A percentile compares a stretch with the other conserved stretches of the same genome.
Evolutionary conservation across 129 eudicot genomes (phyloP).

Genomic region (Erigeron canadensis): DNA sequence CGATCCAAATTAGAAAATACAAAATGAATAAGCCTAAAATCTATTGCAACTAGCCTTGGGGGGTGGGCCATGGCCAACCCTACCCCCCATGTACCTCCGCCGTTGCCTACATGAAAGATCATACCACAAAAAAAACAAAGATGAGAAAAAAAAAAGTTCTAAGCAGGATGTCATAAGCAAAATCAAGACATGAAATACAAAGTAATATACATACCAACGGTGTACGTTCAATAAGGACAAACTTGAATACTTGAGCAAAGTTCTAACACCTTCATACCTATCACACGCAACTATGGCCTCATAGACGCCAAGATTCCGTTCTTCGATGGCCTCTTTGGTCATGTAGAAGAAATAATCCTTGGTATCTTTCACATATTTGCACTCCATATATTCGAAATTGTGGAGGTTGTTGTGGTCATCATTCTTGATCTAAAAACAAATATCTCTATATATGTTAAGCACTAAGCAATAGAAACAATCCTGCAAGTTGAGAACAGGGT

Average conservation of each 20-base stretch:
- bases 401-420: background rate
- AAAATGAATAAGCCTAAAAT: no score
- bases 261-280: background rate
- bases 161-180: no score
- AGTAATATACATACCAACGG: background rate
- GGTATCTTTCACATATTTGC: background rate
- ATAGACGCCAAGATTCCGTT: background rate
- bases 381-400: background rate
- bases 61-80: no score
- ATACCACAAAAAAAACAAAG: no score
- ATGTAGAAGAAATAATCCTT: background rate
- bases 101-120: no score
- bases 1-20: no score
- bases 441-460: background rate
- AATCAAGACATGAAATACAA: no score
- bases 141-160: no score
- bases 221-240: background rate
- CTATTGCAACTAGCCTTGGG: no score
- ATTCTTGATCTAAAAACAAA: background rate
- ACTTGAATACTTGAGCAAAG: background rate
- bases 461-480: background rate
- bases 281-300: background rate
- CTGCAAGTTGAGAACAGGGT: background rate
- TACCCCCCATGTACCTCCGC: no score
- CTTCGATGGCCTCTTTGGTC: background rate